Conservation (phyloP, 495 filamentous ascomycete genomes). For the Letharia lupina region DNA sequence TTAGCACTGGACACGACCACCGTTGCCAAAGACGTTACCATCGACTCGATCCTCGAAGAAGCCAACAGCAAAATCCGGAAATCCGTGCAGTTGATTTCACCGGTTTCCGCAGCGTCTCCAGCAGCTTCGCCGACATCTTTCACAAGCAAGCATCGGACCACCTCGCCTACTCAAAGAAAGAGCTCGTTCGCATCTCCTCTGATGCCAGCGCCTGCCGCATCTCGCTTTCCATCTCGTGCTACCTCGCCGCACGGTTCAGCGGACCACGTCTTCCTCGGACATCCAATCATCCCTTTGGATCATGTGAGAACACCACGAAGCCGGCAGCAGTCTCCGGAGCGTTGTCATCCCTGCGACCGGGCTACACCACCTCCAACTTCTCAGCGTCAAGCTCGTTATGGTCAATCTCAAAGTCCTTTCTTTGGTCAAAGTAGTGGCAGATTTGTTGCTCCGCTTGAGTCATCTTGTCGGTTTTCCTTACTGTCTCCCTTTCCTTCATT, state of each 20-base stretch:
- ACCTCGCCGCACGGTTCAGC: constrained; percentile 6
- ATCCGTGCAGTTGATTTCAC: constrained; percentile 29
- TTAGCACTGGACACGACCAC: constrained; percentile 15
- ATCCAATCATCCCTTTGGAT: constrained; percentile 2
- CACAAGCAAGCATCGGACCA: constrained; percentile 14
- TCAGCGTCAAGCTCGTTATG: constrained; percentile 19
- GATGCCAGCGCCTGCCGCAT: constrained; percentile 42
- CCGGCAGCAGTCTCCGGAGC: constrained; percentile 6
- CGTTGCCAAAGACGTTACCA: constrained; percentile 23
- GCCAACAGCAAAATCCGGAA: constrained; percentile 26
- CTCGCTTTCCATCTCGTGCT: constrained; percentile 27
- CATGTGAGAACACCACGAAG: background rate
- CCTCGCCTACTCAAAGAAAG: constrained; percentile 23
- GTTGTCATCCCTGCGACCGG: background rate
- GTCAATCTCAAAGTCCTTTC: constrained; percentile 36
- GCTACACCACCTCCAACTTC: constrained; percentile 20
- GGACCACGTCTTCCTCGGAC: background rate
- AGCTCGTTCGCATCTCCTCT: constrained; percentile 44
- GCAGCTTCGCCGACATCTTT: constrained; percentile 24
- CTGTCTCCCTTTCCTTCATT: constrained; percentile 24
- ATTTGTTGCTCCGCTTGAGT: constrained; percentile 52
- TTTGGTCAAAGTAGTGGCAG: constrained; percentile 53
- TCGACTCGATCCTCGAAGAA: constrained; percentile 29
- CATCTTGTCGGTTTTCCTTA: constrained; percentile 56
- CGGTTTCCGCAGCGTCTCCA: constrained; percentile 25